A percentile compares a stretch with the other conserved stretches of the same genome.
phyloP scores from a whole-genome alignment of 108 stramenopile species.

The Asterionellopsis glacialis region DNA sequence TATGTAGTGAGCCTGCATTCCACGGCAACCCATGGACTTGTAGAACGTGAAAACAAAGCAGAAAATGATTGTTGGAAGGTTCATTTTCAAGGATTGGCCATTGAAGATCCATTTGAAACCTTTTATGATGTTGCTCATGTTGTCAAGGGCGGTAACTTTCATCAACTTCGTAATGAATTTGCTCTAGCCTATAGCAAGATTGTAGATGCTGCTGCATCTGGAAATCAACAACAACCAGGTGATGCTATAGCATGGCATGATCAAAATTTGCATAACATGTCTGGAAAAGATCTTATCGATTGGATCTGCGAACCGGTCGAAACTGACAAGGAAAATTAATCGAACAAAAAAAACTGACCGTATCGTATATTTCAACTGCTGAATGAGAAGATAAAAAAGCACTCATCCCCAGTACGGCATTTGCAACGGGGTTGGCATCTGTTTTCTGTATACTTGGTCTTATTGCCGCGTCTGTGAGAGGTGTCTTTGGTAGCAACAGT shows the following conservation, averaged over 20 bases:
- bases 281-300: constrained; percentile 69
- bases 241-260: constrained; percentile 8
- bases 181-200: constrained; percentile 85
- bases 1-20: constrained; percentile 74
- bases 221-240: constrained; percentile 6
- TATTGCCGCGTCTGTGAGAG: constrained; percentile 53
- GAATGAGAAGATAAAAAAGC: constrained; percentile 7
- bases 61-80: constrained; percentile 93
- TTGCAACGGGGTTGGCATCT: constrained; percentile 52
- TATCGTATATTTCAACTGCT: neutral
- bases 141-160: constrained; percentile 81
- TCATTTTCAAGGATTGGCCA: constrained; percentile 80
- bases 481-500: constrained; percentile 50
- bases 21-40: constrained; percentile 32
- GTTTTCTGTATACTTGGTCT: constrained; percentile 73
- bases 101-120: constrained; percentile 99
- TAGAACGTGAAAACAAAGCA: constrained; percentile 87
- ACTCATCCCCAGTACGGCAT: constrained; percentile 54
- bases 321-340: neutral
- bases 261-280: constrained; percentile 14
- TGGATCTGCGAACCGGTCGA: constrained; percentile 71
- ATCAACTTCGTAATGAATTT: constrained; percentile 76
- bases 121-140: constrained; percentile 99
- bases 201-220: constrained; percentile 46
- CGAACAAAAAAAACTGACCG: too few relatives aligned